These are phyloP conservation scores for Spathaspora sp. DNA, from an alignment of 805 yeast genomes.

Conservation along the genomic window DNA sequence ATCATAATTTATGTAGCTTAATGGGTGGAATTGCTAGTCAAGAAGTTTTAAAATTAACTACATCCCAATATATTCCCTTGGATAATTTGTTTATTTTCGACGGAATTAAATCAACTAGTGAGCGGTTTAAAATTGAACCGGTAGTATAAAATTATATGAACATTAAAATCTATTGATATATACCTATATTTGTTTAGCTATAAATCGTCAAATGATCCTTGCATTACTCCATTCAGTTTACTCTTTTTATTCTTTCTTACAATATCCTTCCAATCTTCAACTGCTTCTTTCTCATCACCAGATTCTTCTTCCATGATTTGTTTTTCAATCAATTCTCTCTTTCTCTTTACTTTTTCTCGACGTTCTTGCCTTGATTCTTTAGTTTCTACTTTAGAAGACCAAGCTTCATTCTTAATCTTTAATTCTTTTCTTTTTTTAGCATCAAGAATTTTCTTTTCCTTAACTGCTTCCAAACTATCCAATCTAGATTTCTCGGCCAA, in stretches of 20 bases:
- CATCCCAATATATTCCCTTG: constrained; percentile 78
- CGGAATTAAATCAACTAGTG: constrained; percentile 56
- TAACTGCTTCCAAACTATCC: constrained; percentile 51
- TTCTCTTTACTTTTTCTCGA: constrained; percentile 63
- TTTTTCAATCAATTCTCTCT: constrained; percentile 65
- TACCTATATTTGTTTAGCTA: constrained; percentile 14
- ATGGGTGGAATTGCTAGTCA: constrained; percentile 87
- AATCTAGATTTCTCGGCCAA: constrained; percentile 61
- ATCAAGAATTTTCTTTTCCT: constrained; percentile 31
- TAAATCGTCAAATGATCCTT: constrained; percentile 59
- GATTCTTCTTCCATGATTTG: constrained; percentile 43
- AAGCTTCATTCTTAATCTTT: constrained; percentile 58
- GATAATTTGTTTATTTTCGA: constrained; percentile 70
- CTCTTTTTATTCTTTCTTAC: constrained; percentile 63
- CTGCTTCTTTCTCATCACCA: constrained; percentile 44
- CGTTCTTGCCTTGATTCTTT: constrained; percentile 62
- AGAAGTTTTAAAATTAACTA: constrained; percentile 71
- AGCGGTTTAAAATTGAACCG: constrained; percentile 27
- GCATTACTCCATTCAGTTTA: constrained; percentile 40
- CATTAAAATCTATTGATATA: too few species aligned
- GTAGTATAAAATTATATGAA: background rate
- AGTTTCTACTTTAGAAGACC: constrained; percentile 70
- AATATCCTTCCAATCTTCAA: constrained; percentile 84
- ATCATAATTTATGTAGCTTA: constrained; percentile 61
- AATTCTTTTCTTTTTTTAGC: constrained; percentile 42